These are phyloP conservation scores for Leccinum fuscescens DNA, from an alignment of 1,284 basidiomycete species.

Conservation along the genomic window DNA sequence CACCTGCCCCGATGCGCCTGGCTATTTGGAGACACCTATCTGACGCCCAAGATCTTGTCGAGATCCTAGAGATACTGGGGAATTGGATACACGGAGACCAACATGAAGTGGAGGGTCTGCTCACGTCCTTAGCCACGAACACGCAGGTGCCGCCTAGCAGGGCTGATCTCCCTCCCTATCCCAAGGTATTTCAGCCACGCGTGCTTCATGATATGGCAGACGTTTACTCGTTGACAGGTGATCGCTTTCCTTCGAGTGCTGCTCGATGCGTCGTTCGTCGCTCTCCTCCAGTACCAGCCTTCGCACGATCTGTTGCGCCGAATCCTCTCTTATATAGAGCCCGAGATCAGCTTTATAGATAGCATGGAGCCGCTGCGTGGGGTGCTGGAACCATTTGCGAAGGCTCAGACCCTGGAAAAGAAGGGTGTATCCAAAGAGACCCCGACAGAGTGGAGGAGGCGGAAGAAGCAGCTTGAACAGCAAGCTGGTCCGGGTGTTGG, in stretches of 20 bases:
- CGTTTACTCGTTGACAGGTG: slow-evolving; percentile 38
- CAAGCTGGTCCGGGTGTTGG: slow-evolving; percentile 55
- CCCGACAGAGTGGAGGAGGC: slow-evolving; percentile 54
- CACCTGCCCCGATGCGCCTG: slow-evolving; percentile 49
- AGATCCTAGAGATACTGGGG: slow-evolving; percentile 51
- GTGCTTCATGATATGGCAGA: background rate
- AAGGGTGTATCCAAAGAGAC: slow-evolving; percentile 35
- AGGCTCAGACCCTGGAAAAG: slow-evolving; percentile 46
- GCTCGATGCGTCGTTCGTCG: slow-evolving; percentile 67
- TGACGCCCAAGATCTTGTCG: slow-evolving; percentile 52
- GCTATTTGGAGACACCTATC: slow-evolving; percentile 55
- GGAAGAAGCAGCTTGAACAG: slow-evolving; percentile 51
- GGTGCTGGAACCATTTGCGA: slow-evolving; percentile 58
- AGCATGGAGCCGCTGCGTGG: slow-evolving; percentile 55
- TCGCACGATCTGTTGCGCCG: slow-evolving; percentile 50
- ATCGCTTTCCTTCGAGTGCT: slow-evolving; percentile 59
- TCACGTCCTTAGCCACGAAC: slow-evolving; percentile 37
- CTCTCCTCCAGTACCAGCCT: slow-evolving; percentile 57
- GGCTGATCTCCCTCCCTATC: slow-evolving; percentile 44
- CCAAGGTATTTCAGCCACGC: slow-evolving; percentile 40
- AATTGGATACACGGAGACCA: slow-evolving; percentile 50
- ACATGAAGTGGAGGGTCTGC: slow-evolving; percentile 41
- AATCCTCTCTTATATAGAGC: slow-evolving; percentile 50
- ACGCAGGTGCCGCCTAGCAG: slow-evolving; percentile 8
- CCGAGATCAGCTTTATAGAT: slow-evolving; percentile 50